Evolutionary conservation across 495 filamentous ascomycete species (phyloP), one percentile per base, ranked within the genome.

Genomic region (Podospora fimiseda): DNA sequence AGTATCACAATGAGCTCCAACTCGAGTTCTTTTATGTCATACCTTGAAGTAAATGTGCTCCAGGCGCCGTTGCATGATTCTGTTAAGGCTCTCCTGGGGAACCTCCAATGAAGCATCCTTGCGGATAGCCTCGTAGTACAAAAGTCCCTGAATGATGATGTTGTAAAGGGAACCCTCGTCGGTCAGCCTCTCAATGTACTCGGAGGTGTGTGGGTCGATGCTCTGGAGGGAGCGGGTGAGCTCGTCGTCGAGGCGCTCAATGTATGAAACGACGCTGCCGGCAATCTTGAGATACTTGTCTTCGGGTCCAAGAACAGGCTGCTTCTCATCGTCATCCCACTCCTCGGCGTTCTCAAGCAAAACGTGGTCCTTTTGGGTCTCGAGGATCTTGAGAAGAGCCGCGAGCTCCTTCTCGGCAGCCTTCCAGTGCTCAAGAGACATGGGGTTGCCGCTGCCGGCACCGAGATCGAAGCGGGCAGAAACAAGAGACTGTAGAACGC

Each of bases 21-120:
- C 33, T 16, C 19, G 6, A 11, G n/a, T n/a, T 16, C 14, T 11
- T 20, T 16, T 1, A 21, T 33, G 48, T 66, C 75, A 57, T 64
- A 86, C 83, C 80, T 98, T 98, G 84, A 97, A 99, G 75, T 99
- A 97, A 54, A 96, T 80, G 66, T 99, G 93, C 72, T 99, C 94
- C 54, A 99, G 74, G 52, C 93, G 83, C 50, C 93, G 80, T 81
- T 96, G 94, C 42, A 97, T 81, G 39, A 96, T 81, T 13, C 93
- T 86, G 75, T 97, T 97, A 24, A 91, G 60, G 66, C 77, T 85
- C 52, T 95, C 91, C 66, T 93, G 88, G 7, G 86, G 76, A 16
- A 81, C 71, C 44, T 92, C 84, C 30, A 90, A 79, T 65, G 86
- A 83, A 33, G 80, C 72, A 49, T 85, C 80, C 62, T 85, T 83